Evolutionary conservation across 805 yeast species (phyloP), one percentile per base, ranked within the genome.

Genomic region (Jamesozyma rosinii): DNA sequence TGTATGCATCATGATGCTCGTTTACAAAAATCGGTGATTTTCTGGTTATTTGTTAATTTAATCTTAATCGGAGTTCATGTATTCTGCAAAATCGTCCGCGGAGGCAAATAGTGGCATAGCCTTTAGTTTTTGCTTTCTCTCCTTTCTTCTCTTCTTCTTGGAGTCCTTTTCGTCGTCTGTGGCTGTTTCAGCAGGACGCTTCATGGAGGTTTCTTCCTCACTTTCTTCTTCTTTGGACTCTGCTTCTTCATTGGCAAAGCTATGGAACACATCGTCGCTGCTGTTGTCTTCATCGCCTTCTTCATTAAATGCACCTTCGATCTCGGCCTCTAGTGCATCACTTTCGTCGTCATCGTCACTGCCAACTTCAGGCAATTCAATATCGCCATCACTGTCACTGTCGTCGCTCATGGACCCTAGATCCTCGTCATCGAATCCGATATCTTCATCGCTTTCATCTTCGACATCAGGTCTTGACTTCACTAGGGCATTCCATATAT

Each of bases 81-180:
- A 81, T 57, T 84, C 71, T 22, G 90, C 81, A 59, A 87, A 88
- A 48, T 84, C 95, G 35, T 84, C 95, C 9, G 80, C 95, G 37
- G 88, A 80, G 1, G 95, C 97, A 67, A 87, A 89, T 18, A 79
- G 71, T 19, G 97, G 97, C 47, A 89, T 68, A 38, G 73, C 77
- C 56, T 75, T 79, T 55, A 83, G 66, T 59, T 27, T 52, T 54
- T 35, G 48, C 53, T 33, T 51, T 59, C 43, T 49, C 13, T 31
- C 18, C 37, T 46, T 49, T 67, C 3, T 59, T 62, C 58, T 67
- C 21, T 56, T 61, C 37, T 48, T 57, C 2, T 54, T 55, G 5
- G 43, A 51, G 8, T 48, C 46, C 20, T 43, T 46, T 32, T 37
- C 46, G 6, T 44, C 47, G 8, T 43, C 46, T 30, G 20, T 39